Percentiles rank a stretch among this genome's conserved stretches.
phyloP scores from a whole-genome alignment of 257 asterid genomes.

The Coffea canephora region DNA sequence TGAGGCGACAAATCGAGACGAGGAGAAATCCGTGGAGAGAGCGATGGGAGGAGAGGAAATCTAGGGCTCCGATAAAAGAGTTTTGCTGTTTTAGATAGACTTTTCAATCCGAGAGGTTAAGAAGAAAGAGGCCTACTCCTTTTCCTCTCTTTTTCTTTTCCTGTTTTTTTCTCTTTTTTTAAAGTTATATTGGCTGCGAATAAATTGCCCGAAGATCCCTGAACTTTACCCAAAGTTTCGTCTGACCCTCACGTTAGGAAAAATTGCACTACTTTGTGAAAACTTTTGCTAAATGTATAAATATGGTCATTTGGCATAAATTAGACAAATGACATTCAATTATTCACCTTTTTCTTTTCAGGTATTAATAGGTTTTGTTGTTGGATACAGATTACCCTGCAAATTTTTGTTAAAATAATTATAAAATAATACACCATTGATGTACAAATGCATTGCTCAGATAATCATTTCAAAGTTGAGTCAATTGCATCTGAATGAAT shows the following conservation, averaged over 20 bases:
- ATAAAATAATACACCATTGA: too few species aligned
- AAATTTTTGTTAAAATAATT: not conserved
- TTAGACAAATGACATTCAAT: not conserved
- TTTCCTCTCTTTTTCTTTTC: slow-evolving; percentile 7
- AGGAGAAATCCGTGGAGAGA: slow-evolving; percentile 3
- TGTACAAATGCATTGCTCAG: too few species aligned
- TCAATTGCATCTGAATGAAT: not conserved
- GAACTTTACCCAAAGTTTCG: not conserved
- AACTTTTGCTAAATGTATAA: too few species aligned
- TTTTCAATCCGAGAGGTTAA: slow-evolving; percentile 8
- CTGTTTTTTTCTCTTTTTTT: not conserved
- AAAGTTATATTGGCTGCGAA: not conserved
- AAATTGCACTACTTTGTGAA: too few species aligned
- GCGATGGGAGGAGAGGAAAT: slow-evolving; percentile 29
- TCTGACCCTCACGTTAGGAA: not conserved
- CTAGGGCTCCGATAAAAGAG: slow-evolving; percentile 36
- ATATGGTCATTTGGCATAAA: not conserved
- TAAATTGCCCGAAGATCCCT: not conserved
- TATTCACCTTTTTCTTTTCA: too few species aligned
- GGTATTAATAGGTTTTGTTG: too few species aligned
- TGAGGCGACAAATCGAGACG: slow-evolving; percentile 7
- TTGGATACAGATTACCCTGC: not conserved
- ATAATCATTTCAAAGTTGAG: too few species aligned
- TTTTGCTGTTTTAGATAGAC: slow-evolving; percentile 17
- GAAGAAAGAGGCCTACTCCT: slow-evolving; percentile 1